Evolutionary conservation across 2,329 filamentous ascomycete genomes (phyloP).

Genomic region (Diaporthe humulicola): DNA sequence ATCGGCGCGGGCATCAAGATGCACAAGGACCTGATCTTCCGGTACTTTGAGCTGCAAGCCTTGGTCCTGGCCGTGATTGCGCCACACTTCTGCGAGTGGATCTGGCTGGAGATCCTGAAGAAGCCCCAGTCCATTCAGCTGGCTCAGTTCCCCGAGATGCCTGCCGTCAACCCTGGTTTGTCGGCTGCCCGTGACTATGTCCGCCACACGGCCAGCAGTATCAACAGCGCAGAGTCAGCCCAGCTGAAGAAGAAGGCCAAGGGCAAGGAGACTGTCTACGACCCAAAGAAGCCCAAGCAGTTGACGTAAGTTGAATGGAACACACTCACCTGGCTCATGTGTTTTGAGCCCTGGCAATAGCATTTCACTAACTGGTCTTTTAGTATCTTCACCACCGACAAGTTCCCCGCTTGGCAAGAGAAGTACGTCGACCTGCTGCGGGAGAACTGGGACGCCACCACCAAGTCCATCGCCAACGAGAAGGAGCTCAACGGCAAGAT

Average conservation of each 20-base stretch:
- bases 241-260: slow-evolving; percentile 93
- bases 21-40: slow-evolving; percentile 83
- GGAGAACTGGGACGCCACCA: slow-evolving; percentile 74
- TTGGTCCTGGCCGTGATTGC: slow-evolving; percentile 86
- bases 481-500: slow-evolving; percentile 85
- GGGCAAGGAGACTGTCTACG: slow-evolving; percentile 87
- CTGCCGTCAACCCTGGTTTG: slow-evolving; percentile 74
- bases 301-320: slow-evolving; percentile 64
- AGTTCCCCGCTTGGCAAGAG: slow-evolving; percentile 91
- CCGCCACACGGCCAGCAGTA: slow-evolving; percentile 75
- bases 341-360: background rate
- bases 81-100: slow-evolving; percentile 94
- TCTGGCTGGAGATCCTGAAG: slow-evolving; percentile 92
- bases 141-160: slow-evolving; percentile 79
- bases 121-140: slow-evolving; percentile 83
- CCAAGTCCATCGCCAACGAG: slow-evolving; percentile 75
- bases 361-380: slow-evolving; percentile 12
- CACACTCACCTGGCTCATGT: too few species aligned
- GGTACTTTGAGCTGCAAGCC: slow-evolving; percentile 89
- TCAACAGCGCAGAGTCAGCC: slow-evolving; percentile 86
- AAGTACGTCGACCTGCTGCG: slow-evolving; percentile 87
- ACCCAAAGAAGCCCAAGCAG: slow-evolving; percentile 93
- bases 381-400: slow-evolving; percentile 80
- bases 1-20: slow-evolving; percentile 84
- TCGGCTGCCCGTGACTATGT: slow-evolving; percentile 83